Evolutionary conservation across 1,284 basidiomycete genomes (phyloP).

Genomic region (Apiotrichum sp.): DNA sequence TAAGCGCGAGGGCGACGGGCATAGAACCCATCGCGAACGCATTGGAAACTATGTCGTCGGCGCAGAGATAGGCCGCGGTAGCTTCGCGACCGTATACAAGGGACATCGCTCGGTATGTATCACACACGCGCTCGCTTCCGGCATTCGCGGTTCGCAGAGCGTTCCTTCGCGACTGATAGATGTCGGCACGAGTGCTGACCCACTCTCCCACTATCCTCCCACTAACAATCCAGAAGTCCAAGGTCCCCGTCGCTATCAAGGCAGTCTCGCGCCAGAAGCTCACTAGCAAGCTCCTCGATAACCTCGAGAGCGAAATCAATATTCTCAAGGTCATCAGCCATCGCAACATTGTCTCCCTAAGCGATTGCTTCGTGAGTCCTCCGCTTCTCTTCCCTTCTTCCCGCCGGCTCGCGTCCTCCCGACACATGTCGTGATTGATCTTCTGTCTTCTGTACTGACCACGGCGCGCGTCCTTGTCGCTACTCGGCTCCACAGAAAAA

Average conservation of each 20-base stretch:
- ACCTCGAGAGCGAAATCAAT: constrained; percentile 93
- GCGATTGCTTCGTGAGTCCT: constrained; percentile 70
- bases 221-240: constrained; percentile 56
- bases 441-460: background rate
- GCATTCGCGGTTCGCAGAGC: background rate
- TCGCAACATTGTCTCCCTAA: constrained; percentile 84
- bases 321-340: constrained; percentile 93
- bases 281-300: constrained; percentile 88
- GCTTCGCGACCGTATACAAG: constrained; percentile 93
- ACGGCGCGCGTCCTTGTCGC: constrained; percentile 2
- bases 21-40: constrained; percentile 25
- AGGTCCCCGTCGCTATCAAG: constrained; percentile 84
- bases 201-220: no score
- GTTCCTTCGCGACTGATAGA: no score
- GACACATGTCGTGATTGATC: background rate
- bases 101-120: constrained; percentile 75
- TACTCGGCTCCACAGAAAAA: constrained; percentile 59
- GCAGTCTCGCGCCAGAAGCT: constrained; percentile 84
- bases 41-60: constrained; percentile 52
- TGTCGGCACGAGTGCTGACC: no score
- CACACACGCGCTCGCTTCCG: background rate
- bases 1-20: constrained; percentile 15
- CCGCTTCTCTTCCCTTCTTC: background rate
- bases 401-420: background rate
- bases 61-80: constrained; percentile 61